phyloP scores from a whole-genome alignment of 371 early-diverging fungal genomes.

The Ecytonucleospora hepatopenaei region DNA sequence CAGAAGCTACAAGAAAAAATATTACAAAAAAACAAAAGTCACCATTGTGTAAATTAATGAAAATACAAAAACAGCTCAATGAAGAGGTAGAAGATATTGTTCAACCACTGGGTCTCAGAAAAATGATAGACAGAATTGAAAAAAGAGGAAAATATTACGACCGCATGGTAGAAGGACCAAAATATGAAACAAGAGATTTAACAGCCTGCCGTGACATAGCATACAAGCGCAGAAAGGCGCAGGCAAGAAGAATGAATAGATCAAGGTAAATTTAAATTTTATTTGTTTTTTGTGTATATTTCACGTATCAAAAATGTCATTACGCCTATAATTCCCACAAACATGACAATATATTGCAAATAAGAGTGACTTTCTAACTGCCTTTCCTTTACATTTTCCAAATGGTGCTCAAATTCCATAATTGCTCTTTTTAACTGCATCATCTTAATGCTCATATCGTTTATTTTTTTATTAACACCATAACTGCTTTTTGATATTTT shows the following conservation, averaged over 20 bases:
- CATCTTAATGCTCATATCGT: constrained; percentile 24
- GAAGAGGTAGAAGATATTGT: background rate
- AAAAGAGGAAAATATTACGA: background rate
- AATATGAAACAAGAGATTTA: no score
- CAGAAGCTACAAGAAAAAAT: background rate
- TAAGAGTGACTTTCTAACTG: background rate
- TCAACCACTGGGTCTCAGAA: background rate
- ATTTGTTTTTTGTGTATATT: constrained; percentile 1
- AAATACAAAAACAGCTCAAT: background rate
- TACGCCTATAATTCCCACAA: background rate
- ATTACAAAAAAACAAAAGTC: background rate
- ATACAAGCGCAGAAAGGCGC: no score
- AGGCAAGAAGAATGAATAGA: background rate
- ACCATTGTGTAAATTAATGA: background rate
- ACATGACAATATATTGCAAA: background rate
- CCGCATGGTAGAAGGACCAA: background rate
- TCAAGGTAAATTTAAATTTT: background rate
- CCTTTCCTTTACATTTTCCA: background rate
- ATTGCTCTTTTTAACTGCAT: constrained; percentile 9
- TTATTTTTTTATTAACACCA: constrained; percentile 8
- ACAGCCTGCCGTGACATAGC: no score
- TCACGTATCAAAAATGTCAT: background rate
- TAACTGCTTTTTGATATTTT: background rate
- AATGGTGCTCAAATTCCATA: background rate
- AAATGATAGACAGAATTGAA: background rate